These are phyloP conservation scores for Warburgia ugandensis DNA, from an alignment of 164 flowering plant species.

Conservation along the genomic window DNA sequence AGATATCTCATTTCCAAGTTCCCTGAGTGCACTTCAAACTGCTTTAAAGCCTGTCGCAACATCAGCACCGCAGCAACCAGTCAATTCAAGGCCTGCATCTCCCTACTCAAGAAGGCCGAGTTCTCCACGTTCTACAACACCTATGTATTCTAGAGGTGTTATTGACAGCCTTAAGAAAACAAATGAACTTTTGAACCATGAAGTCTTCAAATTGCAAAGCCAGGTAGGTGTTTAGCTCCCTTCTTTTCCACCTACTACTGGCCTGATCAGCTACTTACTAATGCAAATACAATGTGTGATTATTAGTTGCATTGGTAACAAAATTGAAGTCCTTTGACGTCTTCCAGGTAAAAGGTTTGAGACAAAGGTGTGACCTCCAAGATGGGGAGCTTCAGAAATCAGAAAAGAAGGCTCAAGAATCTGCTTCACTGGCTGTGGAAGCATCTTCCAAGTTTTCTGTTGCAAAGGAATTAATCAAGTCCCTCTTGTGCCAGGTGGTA, in stretches of 20 bases:
- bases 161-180: slow-evolving; percentile 67
- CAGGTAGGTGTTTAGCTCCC: slow-evolving; percentile 55
- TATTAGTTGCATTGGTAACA: too few relatives aligned
- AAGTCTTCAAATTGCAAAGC: slow-evolving; percentile 54
- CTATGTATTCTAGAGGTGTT: slow-evolving; percentile 54
- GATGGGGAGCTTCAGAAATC: slow-evolving; percentile 51
- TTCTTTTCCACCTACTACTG: too few relatives aligned
- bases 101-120: slow-evolving; percentile 71
- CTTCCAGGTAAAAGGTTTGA: slow-evolving; percentile 50
- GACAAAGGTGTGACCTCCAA: slow-evolving; percentile 51
- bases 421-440: slow-evolving; percentile 34
- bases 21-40: slow-evolving; percentile 42
- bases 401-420: slow-evolving; percentile 34
- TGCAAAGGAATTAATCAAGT: slow-evolving; percentile 46
- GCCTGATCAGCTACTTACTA: too few relatives aligned
- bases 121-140: slow-evolving; percentile 58
- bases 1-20: slow-evolving; percentile 55
- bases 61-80: slow-evolving; percentile 21
- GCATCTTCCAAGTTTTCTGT: slow-evolving; percentile 35
- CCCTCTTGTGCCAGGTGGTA: slow-evolving; percentile 52
- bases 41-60: slow-evolving; percentile 36
- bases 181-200: slow-evolving; percentile 67
- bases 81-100: slow-evolving; percentile 44
- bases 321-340: too few relatives aligned
- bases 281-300: too few relatives aligned